Base-by-base conservation (phyloP, 2,329 filamentous ascomycete genomes). In the Biscogniauxia sp. region DNA sequence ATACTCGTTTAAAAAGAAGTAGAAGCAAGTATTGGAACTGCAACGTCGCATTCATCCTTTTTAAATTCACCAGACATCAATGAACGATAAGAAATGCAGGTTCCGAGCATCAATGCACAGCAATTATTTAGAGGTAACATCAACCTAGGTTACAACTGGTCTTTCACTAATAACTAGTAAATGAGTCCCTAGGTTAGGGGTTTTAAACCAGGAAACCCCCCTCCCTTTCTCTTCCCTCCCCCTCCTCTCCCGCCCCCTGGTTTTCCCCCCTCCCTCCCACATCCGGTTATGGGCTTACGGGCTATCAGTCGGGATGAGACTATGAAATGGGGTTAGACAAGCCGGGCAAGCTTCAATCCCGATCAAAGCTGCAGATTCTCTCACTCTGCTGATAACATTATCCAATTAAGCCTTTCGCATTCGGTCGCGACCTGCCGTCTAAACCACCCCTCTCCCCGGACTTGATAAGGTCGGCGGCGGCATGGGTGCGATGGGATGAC, bases 401-500 rank as follows among this genome's bases (percentile, higher is more conserved):
- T n/a, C 37, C 37, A 45, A 45, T 45, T 45, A n/a, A 45, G 7
- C 37, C 37, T n/a, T 45, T 45, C 37, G 37, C 37, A n/a, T n/a
- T 45, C 37, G 6, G 37, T 6, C 37, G 3, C 37, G 5, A n/a
- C n/a, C 37, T 45, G 37, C 17, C 37, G 17, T 45, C 17, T 17
- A 45, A 5, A 3, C 28, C 2, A 32, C 28, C 28, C 28, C 28
- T 7, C 37, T 7, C 37, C 5, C 37, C 37, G 5, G 37, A 45
- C 15, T 49, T 61, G 64, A 64, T 64, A 64, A 66, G 60, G 54
- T 32, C n/a, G 32, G 26, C 25, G 28, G 15, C 55, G 15, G 58
- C 32, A 49, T 45, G 37, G 37, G 37, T 32, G 28, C 11, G 28
- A 32, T 8, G 11, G 11, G 9, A 13, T 6, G 13, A 53, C 26